Evolutionary conservation across 306 rosid genomes (phyloP), one percentile per base, ranked within the genome.

Genomic region (Datisca glomerata): DNA sequence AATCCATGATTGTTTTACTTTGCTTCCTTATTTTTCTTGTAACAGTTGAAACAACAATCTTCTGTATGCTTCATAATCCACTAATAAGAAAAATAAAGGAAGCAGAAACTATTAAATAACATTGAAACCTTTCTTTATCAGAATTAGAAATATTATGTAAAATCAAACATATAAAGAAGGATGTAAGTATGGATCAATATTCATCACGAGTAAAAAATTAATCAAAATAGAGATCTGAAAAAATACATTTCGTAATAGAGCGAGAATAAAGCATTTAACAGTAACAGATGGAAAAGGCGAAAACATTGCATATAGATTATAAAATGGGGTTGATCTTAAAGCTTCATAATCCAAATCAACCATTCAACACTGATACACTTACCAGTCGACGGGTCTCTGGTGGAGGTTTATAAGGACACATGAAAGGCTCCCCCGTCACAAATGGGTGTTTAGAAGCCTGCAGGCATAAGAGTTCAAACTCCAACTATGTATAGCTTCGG

Each of bases 401-500:
- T 25, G 84, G 79, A 70, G 98, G 98, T 24, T 52, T 59, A 49
- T 80, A 91, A 15, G 94, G 98, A 56, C 72, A 67, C 20, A 71
- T 91, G 67, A 91, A 91, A 61, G 98, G 96, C 66, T 84, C 96
- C 59, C 98, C 98, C 1, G 98, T 91, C 32, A 91, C 77, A 71
- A 91, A 91, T 63, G 98, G 98, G 64, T 91, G 98, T 66, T 79
- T 84, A 49, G 94, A 80, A 67, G 98, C 98, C 98, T 91, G 75
- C 67, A 68, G 28, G 60, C 32, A 65, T 46, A 64, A 32, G 43
- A 60, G 35, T 60, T 61, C 51, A 53, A 59, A 51, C 22, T 62
- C 51, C 27, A 75, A 71, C 49, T 55, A 52, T 29, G 19, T 44
- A 33, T 18, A 40, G 43, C 37, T 24, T 29, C 41, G 58, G 51